Evolutionary conservation across 2,329 filamentous ascomycete genomes (phyloP), one percentile per base, ranked within the genome.

Genomic region (Pyricularia pennisetigena): DNA sequence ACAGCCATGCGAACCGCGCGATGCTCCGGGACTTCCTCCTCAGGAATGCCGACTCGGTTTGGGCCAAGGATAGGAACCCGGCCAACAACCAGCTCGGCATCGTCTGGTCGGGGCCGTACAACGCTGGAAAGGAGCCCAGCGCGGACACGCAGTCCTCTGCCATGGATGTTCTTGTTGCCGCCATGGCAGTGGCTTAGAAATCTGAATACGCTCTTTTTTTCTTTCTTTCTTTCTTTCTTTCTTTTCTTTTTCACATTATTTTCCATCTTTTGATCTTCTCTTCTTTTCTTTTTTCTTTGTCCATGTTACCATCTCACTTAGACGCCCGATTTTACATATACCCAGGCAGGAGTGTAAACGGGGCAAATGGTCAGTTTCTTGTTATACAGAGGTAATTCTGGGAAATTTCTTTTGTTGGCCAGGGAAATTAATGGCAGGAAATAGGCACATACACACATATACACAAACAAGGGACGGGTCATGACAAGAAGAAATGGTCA

Each of bases 81-180:
- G 72, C 76, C 16, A 76, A 77, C 1, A 81, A 83, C 71, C 78
- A 81, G 73, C 76, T 92, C 16, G 87, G 89, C 24, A 78, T 89
- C 1, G 79, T 85, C n/a, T 92, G 89, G 89, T 80, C 83, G 0
- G 89, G 88, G 0, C 88, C 89, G 0, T 69, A 72, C 4, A 69
- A 70, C 6, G 71, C 71, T 3, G 85, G 84, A 57, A 73, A 77
- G 3, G 49, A 67, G 26, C 80, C 82, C 57, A 83, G 81, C 1
- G 86, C 88, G 1, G 82, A 83, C 65, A 86, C 86, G 26, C 90
- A 92, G 64, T 86, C 84, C 73, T 86, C 85, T 23, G 89, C 87
- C 0, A 77, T 92, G 76, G 90, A 92, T 76, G 85, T 83, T 49
- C 78, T 92, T 32, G 85, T 92, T 69, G 90, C 86, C 30, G 88